A percentile compares a stretch with the other conserved stretches of the same genome.
These are phyloP conservation scores for Botrytis pseudocinerea DNA, from an alignment of 2,329 filamentous ascomycete genomes.

Conservation along the genomic window DNA sequence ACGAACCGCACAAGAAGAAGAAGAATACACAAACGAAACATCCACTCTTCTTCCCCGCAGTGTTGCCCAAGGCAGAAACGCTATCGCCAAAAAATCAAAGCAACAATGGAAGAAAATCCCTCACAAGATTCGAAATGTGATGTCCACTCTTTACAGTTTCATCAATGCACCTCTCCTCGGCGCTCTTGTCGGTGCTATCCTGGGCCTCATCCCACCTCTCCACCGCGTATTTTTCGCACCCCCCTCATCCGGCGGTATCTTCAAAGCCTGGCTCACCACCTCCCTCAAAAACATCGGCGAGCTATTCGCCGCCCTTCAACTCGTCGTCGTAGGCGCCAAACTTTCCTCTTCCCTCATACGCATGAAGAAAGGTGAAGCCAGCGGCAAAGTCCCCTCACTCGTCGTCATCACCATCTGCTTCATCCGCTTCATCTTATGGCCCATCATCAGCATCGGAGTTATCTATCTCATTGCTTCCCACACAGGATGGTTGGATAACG, in stretches of 20 bases:
- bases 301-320: conserved; percentile 64
- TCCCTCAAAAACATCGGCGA: conserved; percentile 61
- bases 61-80: conserved; percentile 15
- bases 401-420: conserved; percentile 52
- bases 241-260: conserved; percentile 58
- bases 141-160: conserved; percentile 47
- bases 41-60: conserved; percentile 30
- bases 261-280: conserved; percentile 65
- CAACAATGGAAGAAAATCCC: conserved; percentile 30
- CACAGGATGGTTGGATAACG: conserved; percentile 52
- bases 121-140: conserved; percentile 22
- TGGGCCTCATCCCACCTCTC: conserved; percentile 60
- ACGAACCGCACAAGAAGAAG: conserved; percentile 33
- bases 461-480: conserved; percentile 56
- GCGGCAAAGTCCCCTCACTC: conserved; percentile 48
- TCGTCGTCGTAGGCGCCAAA: conserved; percentile 66
- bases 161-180: conserved; percentile 63
- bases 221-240: conserved; percentile 62
- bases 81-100: conserved; percentile 1
- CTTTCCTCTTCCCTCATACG: conserved; percentile 54
- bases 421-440: conserved; percentile 63
- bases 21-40: conserved; percentile 31
- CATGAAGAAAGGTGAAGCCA: conserved; percentile 44
- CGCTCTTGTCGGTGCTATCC: conserved; percentile 55
- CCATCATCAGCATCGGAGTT: conserved; percentile 53